phyloP scores from a whole-genome alignment of 1,139 yeast genomes.

The Zygosaccharomyces sapae region DNA sequence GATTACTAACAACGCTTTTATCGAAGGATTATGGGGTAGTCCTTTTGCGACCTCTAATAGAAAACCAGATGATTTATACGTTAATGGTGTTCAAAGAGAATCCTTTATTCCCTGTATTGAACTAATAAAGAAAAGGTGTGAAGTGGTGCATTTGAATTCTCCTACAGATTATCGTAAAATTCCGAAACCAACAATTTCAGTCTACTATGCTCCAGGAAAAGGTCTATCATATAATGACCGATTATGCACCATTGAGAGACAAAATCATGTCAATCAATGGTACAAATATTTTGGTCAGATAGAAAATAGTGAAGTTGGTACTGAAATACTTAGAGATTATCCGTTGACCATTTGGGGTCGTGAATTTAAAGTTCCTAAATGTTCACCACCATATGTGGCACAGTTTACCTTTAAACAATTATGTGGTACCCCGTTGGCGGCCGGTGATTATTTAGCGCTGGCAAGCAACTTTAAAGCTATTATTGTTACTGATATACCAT shows the following conservation, averaged over 20 bases:
- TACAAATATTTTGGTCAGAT: slow-evolving; percentile 67
- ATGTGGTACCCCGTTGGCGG: slow-evolving; percentile 86
- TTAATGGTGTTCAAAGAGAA: slow-evolving; percentile 88
- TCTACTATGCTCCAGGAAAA: slow-evolving; percentile 71
- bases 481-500: slow-evolving; percentile 87
- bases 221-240: slow-evolving; percentile 51
- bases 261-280: slow-evolving; percentile 72
- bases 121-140: slow-evolving; percentile 64
- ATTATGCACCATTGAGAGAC: slow-evolving; percentile 50
- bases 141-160: slow-evolving; percentile 76
- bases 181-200: slow-evolving; percentile 76
- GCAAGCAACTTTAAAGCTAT: slow-evolving; percentile 76
- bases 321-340: slow-evolving; percentile 20
- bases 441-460: slow-evolving; percentile 86
- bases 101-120: slow-evolving; percentile 90
- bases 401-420: slow-evolving; percentile 81
- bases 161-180: slow-evolving; percentile 92
- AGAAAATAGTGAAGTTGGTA: slow-evolving; percentile 28
- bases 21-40: slow-evolving; percentile 74
- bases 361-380: slow-evolving; percentile 64
- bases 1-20: slow-evolving; percentile 60
- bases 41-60: slow-evolving; percentile 92
- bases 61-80: slow-evolving; percentile 88
- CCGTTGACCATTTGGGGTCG: slow-evolving; percentile 76
- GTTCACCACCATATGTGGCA: slow-evolving; percentile 78